Evolutionary conservation across 176 grass and related monocot genomes (phyloP).

Genomic region (Raddia distichophylla): DNA sequence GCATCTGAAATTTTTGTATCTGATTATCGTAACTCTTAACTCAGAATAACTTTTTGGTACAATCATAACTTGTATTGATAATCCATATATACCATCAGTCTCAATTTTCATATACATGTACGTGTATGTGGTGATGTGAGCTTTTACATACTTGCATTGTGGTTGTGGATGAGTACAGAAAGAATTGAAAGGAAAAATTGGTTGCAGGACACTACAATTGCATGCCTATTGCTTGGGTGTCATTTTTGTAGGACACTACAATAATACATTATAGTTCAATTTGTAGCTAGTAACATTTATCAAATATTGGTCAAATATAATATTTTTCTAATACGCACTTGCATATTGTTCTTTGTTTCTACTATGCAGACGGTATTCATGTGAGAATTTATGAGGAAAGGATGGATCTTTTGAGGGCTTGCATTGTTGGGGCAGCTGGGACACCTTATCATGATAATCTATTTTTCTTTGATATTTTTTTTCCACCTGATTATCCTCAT

Average conservation of each 20-base stretch:
- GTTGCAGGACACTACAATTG: too few species aligned
- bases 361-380: slow-evolving; percentile 77
- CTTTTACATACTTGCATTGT: slow-evolving; percentile 21
- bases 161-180: not conserved
- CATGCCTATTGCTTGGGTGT: too few species aligned
- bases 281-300: slow-evolving; percentile 29
- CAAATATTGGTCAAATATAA: slow-evolving; percentile 21
- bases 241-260: not conserved
- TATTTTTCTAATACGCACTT: slow-evolving; percentile 26
- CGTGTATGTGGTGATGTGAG: not conserved
- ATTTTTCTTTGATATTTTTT: slow-evolving; percentile 98
- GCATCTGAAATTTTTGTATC: not conserved
- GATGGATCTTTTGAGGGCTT: slow-evolving; percentile 94
- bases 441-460: slow-evolving; percentile 94
- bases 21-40: slow-evolving; percentile 9
- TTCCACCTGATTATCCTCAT: slow-evolving; percentile 84
- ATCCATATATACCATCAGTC: not conserved
- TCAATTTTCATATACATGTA: not conserved
- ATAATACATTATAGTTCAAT: not conserved
- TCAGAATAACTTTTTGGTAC: not conserved
- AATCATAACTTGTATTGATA: not conserved
- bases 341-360: slow-evolving; percentile 35
- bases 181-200: too few species aligned
- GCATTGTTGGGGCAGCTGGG: slow-evolving; percentile 82
- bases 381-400: slow-evolving; percentile 94